These are phyloP conservation scores for Apiotrichum sp. DNA, from an alignment of 1,284 basidiomycete genomes.

Conservation along the genomic window DNA sequence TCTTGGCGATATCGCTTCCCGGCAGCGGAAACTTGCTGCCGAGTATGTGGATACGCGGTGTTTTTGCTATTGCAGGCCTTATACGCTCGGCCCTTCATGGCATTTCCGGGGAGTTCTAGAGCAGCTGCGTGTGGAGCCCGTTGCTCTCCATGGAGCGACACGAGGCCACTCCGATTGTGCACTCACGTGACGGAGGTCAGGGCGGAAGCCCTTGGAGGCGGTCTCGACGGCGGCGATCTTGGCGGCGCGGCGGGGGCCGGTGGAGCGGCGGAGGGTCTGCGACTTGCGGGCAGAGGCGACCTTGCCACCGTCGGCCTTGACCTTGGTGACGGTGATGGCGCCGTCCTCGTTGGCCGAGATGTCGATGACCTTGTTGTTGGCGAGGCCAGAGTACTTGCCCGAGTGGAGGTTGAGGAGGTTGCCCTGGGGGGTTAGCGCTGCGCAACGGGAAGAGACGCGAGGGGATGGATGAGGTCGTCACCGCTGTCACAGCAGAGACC, in stretches of 20 bases:
- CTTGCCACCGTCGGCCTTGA: conserved; percentile 56
- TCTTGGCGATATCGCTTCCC: background rate
- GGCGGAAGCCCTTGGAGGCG: conserved; percentile 69
- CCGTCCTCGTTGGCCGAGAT: conserved; percentile 58
- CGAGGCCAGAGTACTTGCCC: conserved; percentile 79
- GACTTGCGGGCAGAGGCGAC: conserved; percentile 43
- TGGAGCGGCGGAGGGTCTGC: conserved; percentile 60
- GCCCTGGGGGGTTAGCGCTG: conserved; percentile 42
- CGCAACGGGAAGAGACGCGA: too few species aligned
- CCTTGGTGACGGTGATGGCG: conserved; percentile 59
- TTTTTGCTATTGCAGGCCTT: conserved; percentile 32
- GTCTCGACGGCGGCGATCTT: conserved; percentile 61
- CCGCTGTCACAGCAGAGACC: too few species aligned
- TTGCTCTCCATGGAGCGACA: too few species aligned
- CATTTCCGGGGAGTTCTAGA: conserved; percentile 38
- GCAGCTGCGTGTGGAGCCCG: conserved; percentile 25
- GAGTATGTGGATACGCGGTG: background rate
- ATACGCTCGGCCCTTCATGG: conserved; percentile 43
- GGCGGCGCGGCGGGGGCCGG: conserved; percentile 66
- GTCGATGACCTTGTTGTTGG: conserved; percentile 71
- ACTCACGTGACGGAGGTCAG: conserved; percentile 76
- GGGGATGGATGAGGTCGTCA: too few species aligned
- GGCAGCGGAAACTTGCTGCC: background rate
- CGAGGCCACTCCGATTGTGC: too few species aligned
- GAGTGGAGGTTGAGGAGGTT: conserved; percentile 83